These are phyloP conservation scores for Geotrichum klebahnii DNA, from an alignment of 1,139 yeast genomes.

Conservation along the genomic window DNA sequence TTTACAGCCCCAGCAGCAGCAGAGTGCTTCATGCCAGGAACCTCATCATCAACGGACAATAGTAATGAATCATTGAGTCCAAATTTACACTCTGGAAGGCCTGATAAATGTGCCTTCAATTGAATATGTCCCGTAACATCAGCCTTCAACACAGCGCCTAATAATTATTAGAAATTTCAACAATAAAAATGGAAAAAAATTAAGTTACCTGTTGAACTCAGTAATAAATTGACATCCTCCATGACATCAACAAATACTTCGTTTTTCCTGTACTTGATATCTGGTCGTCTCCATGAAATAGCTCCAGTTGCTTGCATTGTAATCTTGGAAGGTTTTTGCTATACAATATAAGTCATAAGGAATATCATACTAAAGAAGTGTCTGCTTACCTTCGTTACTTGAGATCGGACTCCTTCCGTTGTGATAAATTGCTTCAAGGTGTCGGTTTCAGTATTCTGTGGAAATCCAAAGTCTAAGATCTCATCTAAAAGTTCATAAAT, in stretches of 20 bases:
- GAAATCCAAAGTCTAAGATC: constrained; percentile 75
- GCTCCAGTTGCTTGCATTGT: constrained; percentile 44
- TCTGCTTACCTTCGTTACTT: constrained; percentile 17
- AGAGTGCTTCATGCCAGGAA: constrained; percentile 29
- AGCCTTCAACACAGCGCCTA: constrained; percentile 53
- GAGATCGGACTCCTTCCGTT: constrained; percentile 33
- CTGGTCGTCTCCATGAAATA: constrained; percentile 67
- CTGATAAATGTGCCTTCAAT: constrained; percentile 70
- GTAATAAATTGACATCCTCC: constrained; percentile 68
- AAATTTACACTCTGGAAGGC: constrained; percentile 69
- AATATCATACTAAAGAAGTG: not conserved
- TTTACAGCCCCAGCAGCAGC: constrained; percentile 52
- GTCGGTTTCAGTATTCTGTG: constrained; percentile 62
- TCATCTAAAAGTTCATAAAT: constrained; percentile 78
- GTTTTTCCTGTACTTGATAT: constrained; percentile 74
- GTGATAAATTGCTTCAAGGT: constrained; percentile 44
- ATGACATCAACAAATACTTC: constrained; percentile 73
- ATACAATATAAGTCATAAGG: not conserved
- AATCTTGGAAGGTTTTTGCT: constrained; percentile 35
- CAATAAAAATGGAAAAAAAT: constrained; percentile 40
- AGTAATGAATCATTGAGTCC: constrained; percentile 52
- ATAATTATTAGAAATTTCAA: constrained; percentile 28
- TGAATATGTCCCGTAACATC: constrained; percentile 74
- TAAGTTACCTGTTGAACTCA: constrained; percentile 41
- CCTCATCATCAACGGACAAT: constrained; percentile 27